These are phyloP conservation scores for Cavenderia fasciculata DNA, from an alignment of 78 protist genomes.

Conservation along the genomic window DNA sequence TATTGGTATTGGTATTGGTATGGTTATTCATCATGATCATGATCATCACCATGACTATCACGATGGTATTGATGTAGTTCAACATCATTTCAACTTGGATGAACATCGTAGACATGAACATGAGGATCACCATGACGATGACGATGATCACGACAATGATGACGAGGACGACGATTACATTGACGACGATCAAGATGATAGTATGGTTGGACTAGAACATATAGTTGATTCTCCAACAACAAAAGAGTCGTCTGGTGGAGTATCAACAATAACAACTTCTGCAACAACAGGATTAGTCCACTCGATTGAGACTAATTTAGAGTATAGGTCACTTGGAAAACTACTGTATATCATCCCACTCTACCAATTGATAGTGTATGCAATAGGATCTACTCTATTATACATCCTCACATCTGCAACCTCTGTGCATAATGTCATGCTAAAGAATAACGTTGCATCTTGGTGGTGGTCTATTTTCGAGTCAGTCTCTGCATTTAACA, in stretches of 20 bases:
- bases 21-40: background rate
- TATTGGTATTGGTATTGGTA: too few species aligned
- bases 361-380: background rate
- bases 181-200: background rate
- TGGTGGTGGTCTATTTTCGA: conserved; percentile 67
- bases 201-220: background rate
- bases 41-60: background rate
- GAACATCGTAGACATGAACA: background rate
- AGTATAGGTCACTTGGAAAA: conserved; percentile 71
- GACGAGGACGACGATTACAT: background rate
- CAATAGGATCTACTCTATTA: conserved; percentile 14
- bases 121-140: background rate
- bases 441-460: background rate
- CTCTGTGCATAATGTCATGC: background rate
- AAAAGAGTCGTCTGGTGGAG: background rate
- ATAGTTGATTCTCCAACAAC: background rate
- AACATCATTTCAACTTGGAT: background rate
- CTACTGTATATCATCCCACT: conserved; percentile 44
- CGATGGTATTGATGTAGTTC: background rate
- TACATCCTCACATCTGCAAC: background rate
- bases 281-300: background rate
- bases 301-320: conserved; percentile 12
- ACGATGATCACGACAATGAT: background rate
- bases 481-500: conserved; percentile 67
- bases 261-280: too few species aligned